Percentiles rank a stretch among this genome's conserved stretches.
Conservation (phyloP, 164 flowering plant genomes). For the Aristolochia fimbriata region DNA sequence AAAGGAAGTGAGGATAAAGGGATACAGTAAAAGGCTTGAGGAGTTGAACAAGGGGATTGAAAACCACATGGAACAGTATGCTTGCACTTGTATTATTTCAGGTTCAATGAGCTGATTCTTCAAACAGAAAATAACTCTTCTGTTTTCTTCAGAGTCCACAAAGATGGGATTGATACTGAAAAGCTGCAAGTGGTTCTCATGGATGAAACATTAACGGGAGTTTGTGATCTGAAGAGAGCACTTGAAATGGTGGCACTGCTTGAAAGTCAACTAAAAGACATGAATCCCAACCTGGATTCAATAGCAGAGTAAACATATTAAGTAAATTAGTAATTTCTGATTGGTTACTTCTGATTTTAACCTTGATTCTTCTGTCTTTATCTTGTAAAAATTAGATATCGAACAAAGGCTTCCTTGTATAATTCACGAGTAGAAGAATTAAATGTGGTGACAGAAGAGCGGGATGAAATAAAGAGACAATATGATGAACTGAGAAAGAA, state of each 20-base stretch:
- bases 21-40: conserved; percentile 58
- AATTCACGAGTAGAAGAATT: conserved; percentile 82
- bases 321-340: not conserved
- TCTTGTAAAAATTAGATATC: conserved; percentile 37
- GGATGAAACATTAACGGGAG: conserved; percentile 34
- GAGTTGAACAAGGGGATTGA: conserved; percentile 49
- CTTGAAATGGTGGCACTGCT: conserved; percentile 77
- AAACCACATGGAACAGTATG: conserved; percentile 91
- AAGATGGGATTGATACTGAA: conserved; percentile 79
- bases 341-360: not conserved
- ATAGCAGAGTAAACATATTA: conserved; percentile 59
- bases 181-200: conserved; percentile 60
- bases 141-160: conserved; percentile 49
- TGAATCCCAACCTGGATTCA: conserved; percentile 98
- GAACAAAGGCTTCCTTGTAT: conserved; percentile 58
- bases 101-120: too few relatives aligned
- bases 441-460: conserved; percentile 69
- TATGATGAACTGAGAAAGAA: conserved; percentile 90
- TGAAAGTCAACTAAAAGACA: conserved; percentile 88
- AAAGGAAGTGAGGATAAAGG: conserved; percentile 68
- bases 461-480: conserved; percentile 81
- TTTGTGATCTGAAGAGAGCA: conserved; percentile 54
- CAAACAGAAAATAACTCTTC: too few relatives aligned
- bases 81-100: not conserved
- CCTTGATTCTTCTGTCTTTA: not conserved